Conservation (phyloP, 805 yeast genomes). For the Soucietia sequanensis region DNA sequence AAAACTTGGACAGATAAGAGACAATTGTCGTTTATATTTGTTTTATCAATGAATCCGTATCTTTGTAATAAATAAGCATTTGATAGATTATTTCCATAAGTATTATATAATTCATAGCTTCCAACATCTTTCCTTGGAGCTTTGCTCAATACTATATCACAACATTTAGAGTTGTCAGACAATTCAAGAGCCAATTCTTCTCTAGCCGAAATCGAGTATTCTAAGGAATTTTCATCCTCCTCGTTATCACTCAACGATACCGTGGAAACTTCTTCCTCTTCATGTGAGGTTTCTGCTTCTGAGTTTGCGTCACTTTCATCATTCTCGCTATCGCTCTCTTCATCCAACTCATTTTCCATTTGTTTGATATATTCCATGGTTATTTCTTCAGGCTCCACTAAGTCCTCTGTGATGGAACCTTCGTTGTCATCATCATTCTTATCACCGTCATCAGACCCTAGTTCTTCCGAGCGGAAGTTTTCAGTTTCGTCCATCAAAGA, state of each 20-base stretch:
- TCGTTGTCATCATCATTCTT: slow-evolving; percentile 12
- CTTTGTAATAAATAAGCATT: slow-evolving; percentile 67
- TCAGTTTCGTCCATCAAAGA: slow-evolving; percentile 5
- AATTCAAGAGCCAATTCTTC: slow-evolving; percentile 36
- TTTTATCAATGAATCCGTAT: slow-evolving; percentile 69
- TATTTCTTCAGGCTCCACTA: slow-evolving; percentile 15
- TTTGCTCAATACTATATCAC: slow-evolving; percentile 60
- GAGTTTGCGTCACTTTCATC: slow-evolving; percentile 9
- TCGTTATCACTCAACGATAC: slow-evolving; percentile 13
- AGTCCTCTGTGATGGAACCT: slow-evolving; percentile 2
- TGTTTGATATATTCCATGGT: slow-evolving; percentile 25
- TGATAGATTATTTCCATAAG: slow-evolving; percentile 70
- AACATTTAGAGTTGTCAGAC: slow-evolving; percentile 48
- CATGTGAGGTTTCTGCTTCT: slow-evolving; percentile 10
- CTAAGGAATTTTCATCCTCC: slow-evolving; percentile 19
- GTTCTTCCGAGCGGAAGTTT: slow-evolving; percentile 3
- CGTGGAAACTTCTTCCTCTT: slow-evolving; percentile 17
- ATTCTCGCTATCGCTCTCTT: slow-evolving; percentile 6
- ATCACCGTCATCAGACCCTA: slow-evolving; percentile 11
- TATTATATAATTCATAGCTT: slow-evolving; percentile 65
- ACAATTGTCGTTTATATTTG: slow-evolving; percentile 49
- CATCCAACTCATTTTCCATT: slow-evolving; percentile 19
- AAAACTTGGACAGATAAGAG: slow-evolving; percentile 54
- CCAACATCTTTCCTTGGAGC: slow-evolving; percentile 41
- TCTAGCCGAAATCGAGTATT: slow-evolving; percentile 10